Percentiles rank a stretch among this genome's conserved stretches.
Evolutionary conservation across 1,139 yeast species (phyloP).

Genomic region (Geotrichum siamense): DNA sequence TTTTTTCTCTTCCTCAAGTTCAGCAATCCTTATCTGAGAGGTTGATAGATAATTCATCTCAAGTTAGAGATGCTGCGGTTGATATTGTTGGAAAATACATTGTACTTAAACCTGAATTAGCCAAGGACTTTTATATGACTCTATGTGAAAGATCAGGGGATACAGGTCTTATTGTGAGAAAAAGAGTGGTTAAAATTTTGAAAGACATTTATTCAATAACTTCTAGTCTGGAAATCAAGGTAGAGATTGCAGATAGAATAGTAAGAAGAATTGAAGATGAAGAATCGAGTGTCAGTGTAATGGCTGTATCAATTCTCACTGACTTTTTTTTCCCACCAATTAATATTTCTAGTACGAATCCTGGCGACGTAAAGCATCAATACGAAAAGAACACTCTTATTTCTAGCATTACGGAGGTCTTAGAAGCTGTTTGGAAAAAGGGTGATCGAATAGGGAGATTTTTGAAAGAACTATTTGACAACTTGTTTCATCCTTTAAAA

Average conservation of each 20-base stretch:
- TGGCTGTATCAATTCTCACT: conserved; percentile 39
- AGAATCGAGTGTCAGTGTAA: conserved; percentile 50
- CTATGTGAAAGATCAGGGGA: conserved; percentile 49
- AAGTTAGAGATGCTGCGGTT: conserved; percentile 68
- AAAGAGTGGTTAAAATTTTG: conserved; percentile 50
- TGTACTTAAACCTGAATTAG: conserved; percentile 39
- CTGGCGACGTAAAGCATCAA: conserved; percentile 14
- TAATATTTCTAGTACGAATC: neutral
- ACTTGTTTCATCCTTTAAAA: conserved; percentile 17
- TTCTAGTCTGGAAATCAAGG: conserved; percentile 33
- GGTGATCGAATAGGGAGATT: conserved; percentile 16
- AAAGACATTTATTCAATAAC: conserved; percentile 43
- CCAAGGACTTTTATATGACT: conserved; percentile 44
- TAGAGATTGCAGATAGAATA: conserved; percentile 44
- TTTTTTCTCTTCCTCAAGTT: conserved; percentile 46
- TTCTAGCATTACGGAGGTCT: conserved; percentile 5
- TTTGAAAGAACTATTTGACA: conserved; percentile 16
- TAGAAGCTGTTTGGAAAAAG: conserved; percentile 15
- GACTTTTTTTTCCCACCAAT: conserved; percentile 42
- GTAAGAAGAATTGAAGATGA: conserved; percentile 59
- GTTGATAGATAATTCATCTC: conserved; percentile 55
- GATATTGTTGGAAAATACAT: conserved; percentile 57
- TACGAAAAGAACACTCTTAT: conserved; percentile 9
- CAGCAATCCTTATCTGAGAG: conserved; percentile 47
- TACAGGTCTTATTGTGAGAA: conserved; percentile 58